These are phyloP conservation scores for Bondarzewia mesenterica DNA, from an alignment of 1,284 basidiomycete genomes.

Conservation along the genomic window DNA sequence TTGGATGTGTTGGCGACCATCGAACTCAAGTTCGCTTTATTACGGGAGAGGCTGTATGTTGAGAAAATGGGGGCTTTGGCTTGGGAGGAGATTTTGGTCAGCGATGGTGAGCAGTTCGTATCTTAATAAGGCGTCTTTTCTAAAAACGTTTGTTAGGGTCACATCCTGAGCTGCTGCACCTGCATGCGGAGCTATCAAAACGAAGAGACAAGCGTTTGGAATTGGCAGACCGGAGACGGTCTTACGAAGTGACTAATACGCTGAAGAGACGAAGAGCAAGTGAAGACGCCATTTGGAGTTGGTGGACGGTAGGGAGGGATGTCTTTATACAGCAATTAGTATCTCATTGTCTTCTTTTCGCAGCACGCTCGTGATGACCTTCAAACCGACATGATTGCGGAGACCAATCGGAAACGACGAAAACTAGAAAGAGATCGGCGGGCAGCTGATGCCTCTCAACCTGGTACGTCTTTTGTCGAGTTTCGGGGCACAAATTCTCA, in stretches of 20 bases:
- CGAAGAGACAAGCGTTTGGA: conserved; percentile 69
- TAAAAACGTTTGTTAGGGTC: conserved; percentile 36
- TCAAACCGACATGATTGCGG: conserved; percentile 78
- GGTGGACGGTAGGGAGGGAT: conserved; percentile 56
- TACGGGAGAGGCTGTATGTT: conserved; percentile 67
- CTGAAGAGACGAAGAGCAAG: conserved; percentile 49
- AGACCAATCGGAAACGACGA: conserved; percentile 74
- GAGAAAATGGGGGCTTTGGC: conserved; percentile 77
- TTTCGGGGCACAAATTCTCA: conserved; percentile 2
- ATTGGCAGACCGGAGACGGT: conserved; percentile 61
- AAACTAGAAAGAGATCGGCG: conserved; percentile 77
- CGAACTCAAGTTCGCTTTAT: conserved; percentile 69
- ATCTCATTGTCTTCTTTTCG: neutral
- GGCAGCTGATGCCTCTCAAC: conserved; percentile 62
- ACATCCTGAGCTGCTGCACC: conserved; percentile 77
- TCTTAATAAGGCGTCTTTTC: conserved; percentile 6
- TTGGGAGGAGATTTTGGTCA: conserved; percentile 67
- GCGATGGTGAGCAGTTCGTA: conserved; percentile 40
- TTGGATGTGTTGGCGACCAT: conserved; percentile 70
- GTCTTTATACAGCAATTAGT: neutral
- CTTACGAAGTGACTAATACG: conserved; percentile 53
- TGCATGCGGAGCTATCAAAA: conserved; percentile 66
- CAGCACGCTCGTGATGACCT: conserved; percentile 63
- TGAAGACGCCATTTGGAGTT: conserved; percentile 64
- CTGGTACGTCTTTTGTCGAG: conserved; percentile 32